Evolutionary conservation across 2,329 filamentous ascomycete species (phyloP).

Genomic region (Clonostachys rhizophaga): DNA sequence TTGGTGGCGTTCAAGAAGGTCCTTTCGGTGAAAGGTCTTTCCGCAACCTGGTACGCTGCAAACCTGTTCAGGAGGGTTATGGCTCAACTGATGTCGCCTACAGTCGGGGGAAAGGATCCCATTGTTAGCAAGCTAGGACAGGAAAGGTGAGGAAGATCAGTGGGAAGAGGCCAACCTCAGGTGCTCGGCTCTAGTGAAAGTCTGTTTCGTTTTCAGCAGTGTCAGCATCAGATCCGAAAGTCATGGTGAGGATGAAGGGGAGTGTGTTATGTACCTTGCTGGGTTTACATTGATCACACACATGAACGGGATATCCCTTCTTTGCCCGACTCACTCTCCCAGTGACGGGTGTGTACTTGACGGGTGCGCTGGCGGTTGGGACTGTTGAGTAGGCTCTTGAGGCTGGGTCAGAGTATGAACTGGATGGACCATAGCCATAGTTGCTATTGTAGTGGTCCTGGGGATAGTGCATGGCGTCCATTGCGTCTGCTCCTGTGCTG

Average conservation of each 20-base stretch:
- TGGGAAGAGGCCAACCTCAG: slow-evolving; percentile 38
- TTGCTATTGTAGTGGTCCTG: slow-evolving; percentile 11
- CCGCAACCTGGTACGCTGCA: slow-evolving; percentile 51
- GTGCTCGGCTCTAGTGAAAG: slow-evolving; percentile 59
- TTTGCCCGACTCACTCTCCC: slow-evolving; percentile 52
- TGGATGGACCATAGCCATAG: no score
- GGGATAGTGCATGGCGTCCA: slow-evolving; percentile 30
- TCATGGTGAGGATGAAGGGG: background rate
- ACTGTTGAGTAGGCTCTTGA: no score
- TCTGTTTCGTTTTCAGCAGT: slow-evolving; percentile 28
- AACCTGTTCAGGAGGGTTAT: slow-evolving; percentile 45
- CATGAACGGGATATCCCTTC: slow-evolving; percentile 55
- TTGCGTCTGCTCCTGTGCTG: slow-evolving; percentile 35
- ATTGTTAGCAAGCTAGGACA: background rate
- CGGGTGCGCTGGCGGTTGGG: no score
- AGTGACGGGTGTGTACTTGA: slow-evolving; percentile 43
- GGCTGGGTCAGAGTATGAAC: no score
- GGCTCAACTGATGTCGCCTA: slow-evolving; percentile 58
- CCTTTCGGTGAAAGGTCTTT: slow-evolving; percentile 52
- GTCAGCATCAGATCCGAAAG: slow-evolving; percentile 1
- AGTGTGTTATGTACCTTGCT: slow-evolving; percentile 39
- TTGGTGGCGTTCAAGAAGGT: slow-evolving; percentile 54
- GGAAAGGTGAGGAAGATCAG: no score
- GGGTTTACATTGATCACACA: slow-evolving; percentile 45
- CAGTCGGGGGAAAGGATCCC: background rate